phyloP scores from a whole-genome alignment of 169 alveolate genomes.

The Eimeria sp. region DNA sequence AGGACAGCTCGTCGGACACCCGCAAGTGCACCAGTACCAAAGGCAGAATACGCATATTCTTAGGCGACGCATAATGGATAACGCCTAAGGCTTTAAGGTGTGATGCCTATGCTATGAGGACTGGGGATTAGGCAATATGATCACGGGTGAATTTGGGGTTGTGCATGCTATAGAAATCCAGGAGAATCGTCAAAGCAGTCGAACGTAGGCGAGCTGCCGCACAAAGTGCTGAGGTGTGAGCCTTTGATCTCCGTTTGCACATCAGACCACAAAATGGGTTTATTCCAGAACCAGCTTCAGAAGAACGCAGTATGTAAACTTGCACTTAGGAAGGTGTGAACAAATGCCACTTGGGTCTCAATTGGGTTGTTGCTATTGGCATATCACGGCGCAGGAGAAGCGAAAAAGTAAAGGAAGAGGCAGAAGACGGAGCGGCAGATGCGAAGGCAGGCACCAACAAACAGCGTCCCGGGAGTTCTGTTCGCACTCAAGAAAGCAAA shows the following conservation, averaged over 20 bases:
- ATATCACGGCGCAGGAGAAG: not conserved
- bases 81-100: not conserved
- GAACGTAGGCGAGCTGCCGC: slow-evolving; percentile 51
- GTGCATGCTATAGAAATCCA: not conserved
- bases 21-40: not conserved
- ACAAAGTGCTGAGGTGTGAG: slow-evolving; percentile 10
- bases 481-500: not conserved
- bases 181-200: slow-evolving; percentile 48
- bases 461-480: not conserved
- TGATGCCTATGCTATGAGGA: not conserved
- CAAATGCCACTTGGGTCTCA: not conserved
- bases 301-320: not conserved
- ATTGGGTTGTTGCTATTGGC: not conserved
- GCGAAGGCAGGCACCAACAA: not conserved
- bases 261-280: not conserved
- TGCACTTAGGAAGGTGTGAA: not conserved
- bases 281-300: not conserved
- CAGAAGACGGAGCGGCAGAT: not conserved
- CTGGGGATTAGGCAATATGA: too few species aligned
- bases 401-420: not conserved
- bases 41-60: not conserved
- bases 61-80: not conserved
- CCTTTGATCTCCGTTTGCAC: not conserved
- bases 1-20: not conserved
- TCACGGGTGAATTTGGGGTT: not conserved